phyloP scores from a whole-genome alignment of 2,329 filamentous ascomycete species.

The Pseudocercospora macadamiae region DNA sequence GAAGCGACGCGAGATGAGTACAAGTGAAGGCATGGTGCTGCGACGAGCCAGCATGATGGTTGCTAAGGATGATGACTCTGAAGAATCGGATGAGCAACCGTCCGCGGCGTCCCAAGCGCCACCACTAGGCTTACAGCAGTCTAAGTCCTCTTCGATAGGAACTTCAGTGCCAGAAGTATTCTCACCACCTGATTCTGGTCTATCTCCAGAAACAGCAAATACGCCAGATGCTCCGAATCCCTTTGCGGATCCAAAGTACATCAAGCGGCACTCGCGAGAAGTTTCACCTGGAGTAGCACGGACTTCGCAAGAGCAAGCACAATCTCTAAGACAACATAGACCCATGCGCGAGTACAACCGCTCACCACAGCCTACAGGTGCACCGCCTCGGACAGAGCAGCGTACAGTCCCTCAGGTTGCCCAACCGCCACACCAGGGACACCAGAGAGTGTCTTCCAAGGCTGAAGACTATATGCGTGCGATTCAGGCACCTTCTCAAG shows the following conservation, averaged over 20 bases:
- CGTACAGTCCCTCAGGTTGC: constrained; percentile 5
- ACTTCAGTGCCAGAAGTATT: constrained; percentile 6
- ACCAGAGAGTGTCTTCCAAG: constrained; percentile 13
- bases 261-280: constrained; percentile 31
- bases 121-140: constrained; percentile 5
- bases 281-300: constrained; percentile 8
- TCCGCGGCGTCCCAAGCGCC: not conserved
- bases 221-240: constrained; percentile 25
- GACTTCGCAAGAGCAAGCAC: constrained; percentile 6
- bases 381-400: constrained; percentile 11
- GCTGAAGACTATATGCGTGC: constrained; percentile 20
- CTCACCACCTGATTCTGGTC: constrained; percentile 18
- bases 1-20: constrained; percentile 33
- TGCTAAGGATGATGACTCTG: constrained; percentile 30
- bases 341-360: constrained; percentile 12
- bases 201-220: constrained; percentile 25
- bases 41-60: constrained; percentile 37
- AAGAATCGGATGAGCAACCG: constrained; percentile 11
- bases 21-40: constrained; percentile 36
- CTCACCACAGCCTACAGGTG: constrained; percentile 7
- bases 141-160: constrained; percentile 12
- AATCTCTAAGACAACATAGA: constrained; percentile 17
- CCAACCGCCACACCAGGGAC: constrained; percentile 4
- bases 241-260: constrained; percentile 34
- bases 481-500: constrained; percentile 12